Base-by-base conservation (phyloP, 2,329 filamentous ascomycete genomes). In the Corynespora cassiicola region DNA sequence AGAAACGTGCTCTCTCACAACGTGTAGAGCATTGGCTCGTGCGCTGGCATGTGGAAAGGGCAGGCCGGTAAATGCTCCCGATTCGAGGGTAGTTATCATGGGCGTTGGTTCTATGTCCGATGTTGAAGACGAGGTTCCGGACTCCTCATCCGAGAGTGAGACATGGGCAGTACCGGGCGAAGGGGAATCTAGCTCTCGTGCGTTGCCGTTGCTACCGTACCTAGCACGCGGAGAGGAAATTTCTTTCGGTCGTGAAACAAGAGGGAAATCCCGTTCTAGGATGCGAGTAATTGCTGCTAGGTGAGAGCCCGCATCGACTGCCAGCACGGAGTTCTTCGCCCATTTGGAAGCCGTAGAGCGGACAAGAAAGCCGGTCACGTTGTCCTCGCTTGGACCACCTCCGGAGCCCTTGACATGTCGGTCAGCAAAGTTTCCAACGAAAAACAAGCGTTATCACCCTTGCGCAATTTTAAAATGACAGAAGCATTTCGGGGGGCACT, bases 291-390 rank as follows among this genome's bases (percentile, higher is more conserved):
- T 96, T 38, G 89, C 84, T 18, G 88, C 84, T 25, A 99, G 80
- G 65, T 96, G 88, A 20, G 91, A 89, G 31, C 94, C 94, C 7
- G 90, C 91, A 73, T 99, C 94, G 35, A 99, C 86, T n/a, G 92
- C 90, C 18, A 97, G 76, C 25, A 96, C 69, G 0, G 90, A 96
- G 28, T 87, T 86, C 56, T 85, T 87, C 31, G 79, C 75, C 94
- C 94, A 99, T 46, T 84, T 81, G 35, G 86, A 81, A 19, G 85
- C 81, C 7, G 86, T 78, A 4, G 92, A 92, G 30, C 92, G 86
- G 30, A 97, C 88, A 14, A 99, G 81, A 41, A 97, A 84, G 3
- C 90, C 89, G 0, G 92, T 96, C 16, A 89, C 87, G 65, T 91
- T 94, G 67, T 90, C 85, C 76, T 99, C 94, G 58, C 82, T 80